Percentiles rank a stretch among this genome's conserved stretches.
These are phyloP conservation scores for Xerocomus amazonicus DNA, from an alignment of 1,284 basidiomycete species.

Conservation along the genomic window DNA sequence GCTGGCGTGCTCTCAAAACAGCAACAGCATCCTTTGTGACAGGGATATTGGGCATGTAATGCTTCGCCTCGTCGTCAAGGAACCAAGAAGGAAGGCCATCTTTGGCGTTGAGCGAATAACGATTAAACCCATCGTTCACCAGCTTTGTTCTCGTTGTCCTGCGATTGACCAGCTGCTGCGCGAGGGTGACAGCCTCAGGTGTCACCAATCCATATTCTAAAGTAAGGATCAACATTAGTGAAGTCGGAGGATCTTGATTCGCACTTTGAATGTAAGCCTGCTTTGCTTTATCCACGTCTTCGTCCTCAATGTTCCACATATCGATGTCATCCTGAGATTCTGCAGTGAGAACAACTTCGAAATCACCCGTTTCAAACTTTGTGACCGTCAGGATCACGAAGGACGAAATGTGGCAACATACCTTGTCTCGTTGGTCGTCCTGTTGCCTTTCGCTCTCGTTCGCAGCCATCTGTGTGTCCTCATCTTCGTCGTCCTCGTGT, in stretches of 20 bases:
- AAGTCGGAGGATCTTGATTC: constrained; percentile 22
- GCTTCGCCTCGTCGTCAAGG: constrained; percentile 92
- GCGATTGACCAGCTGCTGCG: constrained; percentile 90
- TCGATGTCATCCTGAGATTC: constrained; percentile 53
- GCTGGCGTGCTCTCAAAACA: constrained; percentile 85
- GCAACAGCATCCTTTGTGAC: constrained; percentile 95
- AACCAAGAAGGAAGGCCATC: constrained; percentile 95
- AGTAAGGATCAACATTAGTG: constrained; percentile 5
- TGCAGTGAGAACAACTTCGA: constrained; percentile 23
- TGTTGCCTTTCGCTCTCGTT: constrained; percentile 12
- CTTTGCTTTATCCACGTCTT: constrained; percentile 75
- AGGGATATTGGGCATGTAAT: constrained; percentile 94
- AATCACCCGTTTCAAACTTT: constrained; percentile 20
- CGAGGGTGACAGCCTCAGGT: constrained; percentile 89
- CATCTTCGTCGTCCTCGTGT: constrained; percentile 36
- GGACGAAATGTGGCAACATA: constrained; percentile 14
- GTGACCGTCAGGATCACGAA: constrained; percentile 14
- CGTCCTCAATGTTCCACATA: constrained; percentile 82
- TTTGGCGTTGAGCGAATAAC: constrained; percentile 88
- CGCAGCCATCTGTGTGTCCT: constrained; percentile 34
- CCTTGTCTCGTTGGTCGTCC: constrained; percentile 37
- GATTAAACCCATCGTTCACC: constrained; percentile 95
- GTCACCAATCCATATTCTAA: constrained; percentile 85
- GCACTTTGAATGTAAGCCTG: constrained; percentile 70
- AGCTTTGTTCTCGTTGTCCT: constrained; percentile 86